Conservation (phyloP, 2,329 filamentous ascomycete genomes). For the Chaetomiaceae sp. region DNA sequence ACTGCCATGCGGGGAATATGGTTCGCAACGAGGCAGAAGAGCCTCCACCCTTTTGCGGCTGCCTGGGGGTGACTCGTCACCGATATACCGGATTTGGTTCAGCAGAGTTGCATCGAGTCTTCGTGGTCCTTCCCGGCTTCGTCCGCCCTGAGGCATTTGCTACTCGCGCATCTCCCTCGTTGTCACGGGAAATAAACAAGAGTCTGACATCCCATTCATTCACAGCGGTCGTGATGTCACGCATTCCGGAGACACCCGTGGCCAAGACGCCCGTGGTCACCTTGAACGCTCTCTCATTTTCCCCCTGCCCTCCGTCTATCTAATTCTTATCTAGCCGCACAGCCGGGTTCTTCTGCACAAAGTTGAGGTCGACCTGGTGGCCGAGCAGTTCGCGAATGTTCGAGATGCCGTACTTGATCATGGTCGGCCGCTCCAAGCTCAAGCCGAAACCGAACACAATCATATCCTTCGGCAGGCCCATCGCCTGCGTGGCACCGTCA, state of each 20-base stretch:
- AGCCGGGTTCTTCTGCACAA: conserved; percentile 86
- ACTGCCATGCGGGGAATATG: conserved; percentile 8
- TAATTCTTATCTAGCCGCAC: conserved; percentile 84
- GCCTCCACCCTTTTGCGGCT: not conserved
- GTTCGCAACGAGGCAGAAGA: conserved; percentile 11
- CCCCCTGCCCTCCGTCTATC: conserved; percentile 19
- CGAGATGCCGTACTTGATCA: conserved; percentile 89
- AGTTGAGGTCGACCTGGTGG: conserved; percentile 90
- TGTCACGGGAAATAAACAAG: no score
- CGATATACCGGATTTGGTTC: not conserved
- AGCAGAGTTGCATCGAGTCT: not conserved
- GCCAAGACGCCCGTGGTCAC: not conserved
- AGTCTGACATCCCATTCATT: no score
- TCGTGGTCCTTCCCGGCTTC: not conserved
- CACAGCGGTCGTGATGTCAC: no score
- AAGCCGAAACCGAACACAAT: conserved; percentile 92
- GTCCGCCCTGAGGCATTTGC: not conserved
- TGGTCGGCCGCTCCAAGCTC: conserved; percentile 87
- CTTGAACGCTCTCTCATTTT: not conserved
- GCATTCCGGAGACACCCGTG: not conserved
- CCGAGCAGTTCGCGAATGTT: conserved; percentile 91
- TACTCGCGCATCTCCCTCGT: not conserved
- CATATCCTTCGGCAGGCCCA: conserved; percentile 58
- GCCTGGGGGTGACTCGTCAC: conserved; percentile 9
- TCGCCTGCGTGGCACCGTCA: conserved; percentile 1